These are phyloP conservation scores for Rubia yunnanensis DNA, from an alignment of 257 asterid genomes.

Conservation along the genomic window DNA sequence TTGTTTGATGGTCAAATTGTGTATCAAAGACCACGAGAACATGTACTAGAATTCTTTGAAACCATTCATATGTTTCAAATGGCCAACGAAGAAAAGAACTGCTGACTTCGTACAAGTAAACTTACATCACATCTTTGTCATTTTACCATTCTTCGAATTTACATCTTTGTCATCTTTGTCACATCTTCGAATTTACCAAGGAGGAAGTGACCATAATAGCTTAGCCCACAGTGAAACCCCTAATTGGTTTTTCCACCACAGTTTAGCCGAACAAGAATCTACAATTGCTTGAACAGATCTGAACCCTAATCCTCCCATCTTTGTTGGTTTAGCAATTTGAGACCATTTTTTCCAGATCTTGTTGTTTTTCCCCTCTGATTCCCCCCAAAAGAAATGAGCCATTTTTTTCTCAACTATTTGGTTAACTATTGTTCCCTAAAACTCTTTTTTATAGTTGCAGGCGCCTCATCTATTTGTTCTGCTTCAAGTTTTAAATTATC, in stretches of 20 bases:
- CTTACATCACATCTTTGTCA: background rate
- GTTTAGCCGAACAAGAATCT: too few species aligned
- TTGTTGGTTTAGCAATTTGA: too few species aligned
- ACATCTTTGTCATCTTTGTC: slow-evolving; percentile 6
- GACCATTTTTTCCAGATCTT: too few species aligned
- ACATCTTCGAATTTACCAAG: too few species aligned
- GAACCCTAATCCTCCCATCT: too few species aligned
- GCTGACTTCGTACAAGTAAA: slow-evolving; percentile 52
- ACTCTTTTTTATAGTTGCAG: background rate
- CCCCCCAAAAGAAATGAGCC: too few species aligned
- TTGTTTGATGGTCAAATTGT: slow-evolving; percentile 72
- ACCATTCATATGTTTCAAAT: slow-evolving; percentile 65
- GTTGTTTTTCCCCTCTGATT: too few species aligned
- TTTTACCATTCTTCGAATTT: background rate
- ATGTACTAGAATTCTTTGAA: slow-evolving; percentile 50
- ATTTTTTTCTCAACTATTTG: too few species aligned
- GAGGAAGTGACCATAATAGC: too few species aligned
- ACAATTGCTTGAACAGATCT: too few species aligned
- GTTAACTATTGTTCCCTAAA: background rate
- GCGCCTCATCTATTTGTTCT: background rate
- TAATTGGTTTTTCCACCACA: too few species aligned
- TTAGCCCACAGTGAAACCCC: too few species aligned
- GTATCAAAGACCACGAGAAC: slow-evolving; percentile 83
- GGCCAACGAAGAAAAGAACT: slow-evolving; percentile 74
- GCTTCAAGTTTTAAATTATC: slow-evolving; percentile 48